Evolutionary conservation across 352 stramenopile genomes (phyloP).

Genomic region (Peronospora belbahrii): DNA sequence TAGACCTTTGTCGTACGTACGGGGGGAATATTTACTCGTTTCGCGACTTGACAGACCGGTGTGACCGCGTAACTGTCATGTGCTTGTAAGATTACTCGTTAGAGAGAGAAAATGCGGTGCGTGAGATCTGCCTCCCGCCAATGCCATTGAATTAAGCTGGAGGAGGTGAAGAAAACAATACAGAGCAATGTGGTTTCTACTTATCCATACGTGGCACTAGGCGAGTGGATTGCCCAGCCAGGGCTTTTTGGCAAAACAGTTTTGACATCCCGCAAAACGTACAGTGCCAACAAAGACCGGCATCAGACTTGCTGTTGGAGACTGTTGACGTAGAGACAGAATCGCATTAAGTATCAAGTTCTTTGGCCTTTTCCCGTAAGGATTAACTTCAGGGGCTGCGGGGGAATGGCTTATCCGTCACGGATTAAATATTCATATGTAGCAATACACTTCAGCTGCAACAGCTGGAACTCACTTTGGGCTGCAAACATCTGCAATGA

Average conservation of each 20-base stretch:
- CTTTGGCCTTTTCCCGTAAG: conserved; percentile 62
- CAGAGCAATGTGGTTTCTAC: conserved; percentile 73
- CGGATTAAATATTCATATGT: too few species aligned
- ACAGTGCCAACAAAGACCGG: conserved; percentile 43
- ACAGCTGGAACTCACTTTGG: too few species aligned
- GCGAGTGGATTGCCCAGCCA: conserved; percentile 65
- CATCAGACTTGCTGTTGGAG: conserved; percentile 46
- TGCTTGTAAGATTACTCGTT: conserved; percentile 74
- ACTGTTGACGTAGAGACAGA: conserved; percentile 59
- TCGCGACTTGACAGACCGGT: conserved; percentile 72
- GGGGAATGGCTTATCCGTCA: too few species aligned
- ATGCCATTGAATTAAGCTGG: conserved; percentile 53
- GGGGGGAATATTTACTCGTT: conserved; percentile 70
- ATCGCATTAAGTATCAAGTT: conserved; percentile 66
- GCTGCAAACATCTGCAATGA: too few species aligned
- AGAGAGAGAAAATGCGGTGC: conserved; percentile 26
- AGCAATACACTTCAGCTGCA: too few species aligned
- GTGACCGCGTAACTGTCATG: conserved; percentile 78
- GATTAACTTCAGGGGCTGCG: too few species aligned
- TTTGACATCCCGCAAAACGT: conserved; percentile 75
- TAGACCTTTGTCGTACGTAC: conserved; percentile 42
- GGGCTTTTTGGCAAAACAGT: conserved; percentile 77
- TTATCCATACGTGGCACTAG: conserved; percentile 76
- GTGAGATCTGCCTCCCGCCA: conserved; percentile 60
- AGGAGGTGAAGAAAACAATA: conserved; percentile 69